These are phyloP conservation scores for Calonectria henricotiae DNA, from an alignment of 2,329 filamentous ascomycete species.

Conservation along the genomic window DNA sequence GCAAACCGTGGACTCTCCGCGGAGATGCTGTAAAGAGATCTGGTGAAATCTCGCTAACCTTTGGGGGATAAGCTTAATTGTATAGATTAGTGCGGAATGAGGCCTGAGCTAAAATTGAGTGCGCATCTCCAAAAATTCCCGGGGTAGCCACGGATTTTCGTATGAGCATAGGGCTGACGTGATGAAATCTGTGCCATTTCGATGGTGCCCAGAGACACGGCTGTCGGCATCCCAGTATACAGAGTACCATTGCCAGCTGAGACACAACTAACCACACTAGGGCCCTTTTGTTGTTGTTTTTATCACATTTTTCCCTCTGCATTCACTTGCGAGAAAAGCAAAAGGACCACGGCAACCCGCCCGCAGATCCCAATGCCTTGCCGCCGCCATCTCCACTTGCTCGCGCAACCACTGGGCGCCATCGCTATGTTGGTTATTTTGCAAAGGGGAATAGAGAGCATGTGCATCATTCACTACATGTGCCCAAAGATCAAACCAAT, in stretches of 20 bases:
- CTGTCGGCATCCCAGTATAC: not conserved
- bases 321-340: slow-evolving; percentile 2
- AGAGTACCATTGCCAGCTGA: not conserved
- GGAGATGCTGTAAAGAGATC: slow-evolving; percentile 30
- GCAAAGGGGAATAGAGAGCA: not conserved
- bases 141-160: not conserved
- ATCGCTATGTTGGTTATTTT: not conserved
- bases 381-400: not conserved
- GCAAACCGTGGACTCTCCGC: slow-evolving; percentile 9
- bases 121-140: slow-evolving; percentile 15
- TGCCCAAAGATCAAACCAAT: not conserved
- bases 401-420: not conserved
- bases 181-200: not conserved
- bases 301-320: not conserved
- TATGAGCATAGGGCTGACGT: slow-evolving; percentile 13
- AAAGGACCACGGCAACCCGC: slow-evolving; percentile 19
- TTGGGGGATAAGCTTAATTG: slow-evolving; percentile 39
- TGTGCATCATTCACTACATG: not conserved
- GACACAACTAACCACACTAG: not conserved
- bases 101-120: slow-evolving; percentile 33
- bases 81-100: slow-evolving; percentile 27
- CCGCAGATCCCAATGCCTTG: slow-evolving; percentile 9
- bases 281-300: not conserved
- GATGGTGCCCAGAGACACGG: not conserved
- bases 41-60: slow-evolving; percentile 18